Percentiles rank a stretch among this genome's conserved stretches.
These are phyloP conservation scores for Omphalotus olearius DNA, from an alignment of 1,284 basidiomycete species.

Conservation along the genomic window DNA sequence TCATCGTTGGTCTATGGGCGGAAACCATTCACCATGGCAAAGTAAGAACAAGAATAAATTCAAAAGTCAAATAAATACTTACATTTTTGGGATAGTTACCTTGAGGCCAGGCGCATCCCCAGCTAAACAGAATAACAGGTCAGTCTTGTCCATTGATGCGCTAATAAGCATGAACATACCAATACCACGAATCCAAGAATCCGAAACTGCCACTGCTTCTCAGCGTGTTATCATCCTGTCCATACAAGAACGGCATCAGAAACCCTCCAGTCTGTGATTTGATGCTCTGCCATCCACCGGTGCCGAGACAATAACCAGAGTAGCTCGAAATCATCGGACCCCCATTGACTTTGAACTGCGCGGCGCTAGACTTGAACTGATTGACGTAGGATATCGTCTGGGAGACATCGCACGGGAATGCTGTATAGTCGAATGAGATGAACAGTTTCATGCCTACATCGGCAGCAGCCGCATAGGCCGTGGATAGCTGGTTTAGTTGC, in stretches of 20 bases:
- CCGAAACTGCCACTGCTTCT: conserved; percentile 22
- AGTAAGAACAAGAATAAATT: conserved; percentile 9
- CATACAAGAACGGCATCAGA: conserved; percentile 42
- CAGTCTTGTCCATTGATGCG: neutral
- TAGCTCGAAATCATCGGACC: conserved; percentile 38
- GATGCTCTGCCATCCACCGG: conserved; percentile 33
- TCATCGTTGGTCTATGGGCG: conserved; percentile 30
- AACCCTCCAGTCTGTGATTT: conserved; percentile 36
- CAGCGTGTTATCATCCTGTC: conserved; percentile 32
- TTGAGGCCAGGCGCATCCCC: conserved; percentile 45
- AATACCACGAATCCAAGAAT: conserved; percentile 41
- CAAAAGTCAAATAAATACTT: conserved; percentile 15
- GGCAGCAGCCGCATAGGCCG: conserved; percentile 34
- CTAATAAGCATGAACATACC: conserved; percentile 25
- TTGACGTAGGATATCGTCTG: conserved; percentile 30
- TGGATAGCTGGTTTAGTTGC: conserved; percentile 33
- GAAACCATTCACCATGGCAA: neutral
- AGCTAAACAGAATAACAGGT: conserved; percentile 23
- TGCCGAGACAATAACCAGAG: conserved; percentile 34
- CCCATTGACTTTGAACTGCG: conserved; percentile 36
- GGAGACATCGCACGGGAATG: conserved; percentile 29
- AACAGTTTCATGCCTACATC: conserved; percentile 34
- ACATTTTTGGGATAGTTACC: conserved; percentile 34
- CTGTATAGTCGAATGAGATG: conserved; percentile 24
- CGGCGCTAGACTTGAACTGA: conserved; percentile 2